Conservation (phyloP, 192 early-diverging fungal genomes). For the Allomyces macrogynus region DNA sequence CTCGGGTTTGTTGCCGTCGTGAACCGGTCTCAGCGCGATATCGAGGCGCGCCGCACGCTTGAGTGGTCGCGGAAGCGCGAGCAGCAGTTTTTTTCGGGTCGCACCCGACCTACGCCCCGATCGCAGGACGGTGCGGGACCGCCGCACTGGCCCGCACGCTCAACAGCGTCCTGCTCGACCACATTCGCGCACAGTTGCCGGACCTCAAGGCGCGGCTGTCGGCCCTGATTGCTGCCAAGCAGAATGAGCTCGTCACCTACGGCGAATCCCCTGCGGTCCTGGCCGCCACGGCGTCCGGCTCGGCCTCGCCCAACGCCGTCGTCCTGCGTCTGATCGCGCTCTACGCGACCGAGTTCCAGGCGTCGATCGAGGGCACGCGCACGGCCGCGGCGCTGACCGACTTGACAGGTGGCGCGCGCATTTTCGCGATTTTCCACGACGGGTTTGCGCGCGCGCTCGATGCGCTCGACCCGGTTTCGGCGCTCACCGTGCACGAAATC, state of each 20-base stretch:
- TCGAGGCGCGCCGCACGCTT: slow-evolving; percentile 49
- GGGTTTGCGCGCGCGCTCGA: slow-evolving; percentile 53
- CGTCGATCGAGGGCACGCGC: slow-evolving; percentile 55
- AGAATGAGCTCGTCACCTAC: slow-evolving; percentile 51
- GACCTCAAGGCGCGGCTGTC: slow-evolving; percentile 55
- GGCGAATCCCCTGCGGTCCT: slow-evolving; percentile 14
- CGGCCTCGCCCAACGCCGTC: slow-evolving; percentile 10
- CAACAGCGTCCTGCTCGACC: slow-evolving; percentile 46
- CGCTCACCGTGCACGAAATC: slow-evolving; percentile 50
- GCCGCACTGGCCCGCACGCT: slow-evolving; percentile 42
- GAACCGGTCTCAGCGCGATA: slow-evolving; percentile 66
- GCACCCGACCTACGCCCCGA: slow-evolving; percentile 49
- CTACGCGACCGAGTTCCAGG: slow-evolving; percentile 56
- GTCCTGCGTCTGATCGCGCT: slow-evolving; percentile 48
- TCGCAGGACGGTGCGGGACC: slow-evolving; percentile 53
- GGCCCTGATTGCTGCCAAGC: slow-evolving; percentile 52
- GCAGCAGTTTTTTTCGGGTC: slow-evolving; percentile 42
- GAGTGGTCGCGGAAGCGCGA: slow-evolving; percentile 42
- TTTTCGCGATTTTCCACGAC: slow-evolving; percentile 67
- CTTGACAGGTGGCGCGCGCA: slow-evolving; percentile 58
- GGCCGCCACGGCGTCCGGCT: neutral
- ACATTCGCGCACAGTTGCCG: slow-evolving; percentile 58
- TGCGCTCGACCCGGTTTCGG: slow-evolving; percentile 47
- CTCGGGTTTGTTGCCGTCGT: slow-evolving; percentile 64
- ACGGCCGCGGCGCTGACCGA: slow-evolving; percentile 44